Evolutionary conservation across 371 early-diverging fungal species (phyloP), one percentile per base, ranked within the genome.

Genomic region (Circinella umbellata): DNA sequence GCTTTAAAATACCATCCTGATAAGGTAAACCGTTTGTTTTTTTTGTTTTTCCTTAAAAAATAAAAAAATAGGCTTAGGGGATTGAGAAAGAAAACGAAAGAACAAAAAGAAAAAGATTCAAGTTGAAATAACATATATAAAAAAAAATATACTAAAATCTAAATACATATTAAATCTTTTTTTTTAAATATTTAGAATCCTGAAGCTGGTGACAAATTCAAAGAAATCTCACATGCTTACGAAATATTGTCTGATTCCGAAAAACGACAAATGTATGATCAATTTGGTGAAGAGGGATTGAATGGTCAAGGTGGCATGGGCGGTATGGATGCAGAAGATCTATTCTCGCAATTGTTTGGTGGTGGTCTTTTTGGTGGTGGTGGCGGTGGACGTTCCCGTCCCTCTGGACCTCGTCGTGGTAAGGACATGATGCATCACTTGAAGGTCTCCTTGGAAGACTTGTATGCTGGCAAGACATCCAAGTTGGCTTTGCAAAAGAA

Each of bases 1-100:
- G 98, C 99, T 35, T 87, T 95, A 68, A 92, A 92, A 70, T 96
- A 94, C 82, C 99, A 99, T 75, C 99, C 95, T 61, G 98, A 97
- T 82, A 96, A 96, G 89, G 91, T 89, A 82, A 37, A 48, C 1
- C 4, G 4, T 80, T 78, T 64, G 55, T 48, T 34, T 46, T 35
- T 5, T 27, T 48, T 39, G 42, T 42, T 42, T 42, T 51, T 51
- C 15, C 8, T 17, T 37, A 17, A 51, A n/a, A n/a, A 49, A 49
- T 4, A n/a, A 49, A 51, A 51, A 51, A 51, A 15, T 13, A 51
- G 51, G 51, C 51, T 51, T 51, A 18, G 27, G 38, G 42, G 27
- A 49, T 42, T 37, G 62, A 66, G 53, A 18, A 18, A 8, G 36
- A n/a, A 9, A 27, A 27, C 27, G 27, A 27, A 27, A 27, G 27